Conservation (phyloP, 139 green algal species). For the Astrephomene gubernaculifera region DNA sequence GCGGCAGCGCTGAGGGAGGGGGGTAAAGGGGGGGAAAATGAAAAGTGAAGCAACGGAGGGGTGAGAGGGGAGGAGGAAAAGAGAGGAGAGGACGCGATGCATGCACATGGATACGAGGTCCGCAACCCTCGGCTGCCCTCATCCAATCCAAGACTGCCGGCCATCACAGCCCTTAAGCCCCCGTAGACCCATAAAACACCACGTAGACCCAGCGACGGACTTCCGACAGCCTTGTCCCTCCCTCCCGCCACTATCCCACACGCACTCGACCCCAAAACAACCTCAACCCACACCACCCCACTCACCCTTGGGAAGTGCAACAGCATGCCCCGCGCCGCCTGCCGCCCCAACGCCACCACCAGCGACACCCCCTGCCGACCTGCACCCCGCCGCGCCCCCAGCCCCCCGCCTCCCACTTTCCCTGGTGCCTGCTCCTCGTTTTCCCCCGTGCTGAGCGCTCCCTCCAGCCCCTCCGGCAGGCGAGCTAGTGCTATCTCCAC, state of each 20-base stretch:
- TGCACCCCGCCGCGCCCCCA: neutral
- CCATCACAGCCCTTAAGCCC: neutral
- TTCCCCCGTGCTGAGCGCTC: neutral
- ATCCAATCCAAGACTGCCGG: too few relatives aligned
- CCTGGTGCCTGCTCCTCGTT: neutral
- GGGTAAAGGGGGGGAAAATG: too few relatives aligned
- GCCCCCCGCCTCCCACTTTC: too few relatives aligned
- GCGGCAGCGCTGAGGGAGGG: neutral
- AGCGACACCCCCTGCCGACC: neutral
- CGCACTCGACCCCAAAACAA: neutral
- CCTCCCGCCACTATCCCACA: neutral
- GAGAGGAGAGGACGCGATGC: too few relatives aligned
- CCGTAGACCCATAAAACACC: neutral
- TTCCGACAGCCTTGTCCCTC: neutral
- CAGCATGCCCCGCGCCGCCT: conserved; percentile 10
- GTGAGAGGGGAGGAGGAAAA: neutral
- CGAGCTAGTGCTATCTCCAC: neutral
- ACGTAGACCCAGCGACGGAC: too few relatives aligned
- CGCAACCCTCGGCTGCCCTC: too few relatives aligned
- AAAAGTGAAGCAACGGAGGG: neutral
- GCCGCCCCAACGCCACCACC: neutral
- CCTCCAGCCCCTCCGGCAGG: conserved; percentile 5
- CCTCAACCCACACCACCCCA: neutral
- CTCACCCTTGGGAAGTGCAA: conserved; percentile 10
- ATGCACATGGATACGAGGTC: too few relatives aligned